Evolutionary conservation across 768 basidiomycete species (phyloP), one percentile per base, ranked within the genome.

Genomic region (Mycena metata): DNA sequence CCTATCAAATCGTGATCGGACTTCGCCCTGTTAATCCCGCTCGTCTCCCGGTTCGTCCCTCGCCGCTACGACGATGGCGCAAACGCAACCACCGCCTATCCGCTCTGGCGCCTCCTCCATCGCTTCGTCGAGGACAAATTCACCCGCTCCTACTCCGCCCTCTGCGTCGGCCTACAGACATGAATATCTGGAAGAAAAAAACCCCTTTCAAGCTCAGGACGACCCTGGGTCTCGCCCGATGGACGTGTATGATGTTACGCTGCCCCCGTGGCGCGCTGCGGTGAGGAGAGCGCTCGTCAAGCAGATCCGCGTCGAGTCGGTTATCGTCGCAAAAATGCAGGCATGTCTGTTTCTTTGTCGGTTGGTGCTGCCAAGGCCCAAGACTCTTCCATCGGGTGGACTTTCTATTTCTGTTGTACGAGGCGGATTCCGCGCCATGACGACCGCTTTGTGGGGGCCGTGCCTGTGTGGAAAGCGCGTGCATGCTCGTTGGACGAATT

Each of bases 291-390:
- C 72, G 61, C 79, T 95, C 17, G 82, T 93, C 45, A 78, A 76
- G 64, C 79, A 76, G 43, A 86, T 95, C 23, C 79, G 83, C 41
- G 78, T 81, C 74, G 93, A 95, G 79, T 90, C 89, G 5, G 71
- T 79, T 69, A 70, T 89, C 39, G 81, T 95, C 47, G 93, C 87
- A 3, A 82, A 76, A 43, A 86, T 93, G 83, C 93, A 95, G 87
- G 93, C 89, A 43, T 56, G 81, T 75, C 36, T 4, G 42, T 8
- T n/a, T 5, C 51, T 59, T 52, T 39, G 10, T 39, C 30, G 30
- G 39, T 39, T 39, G 4, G 10, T 39, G 39, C 39, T 39, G 39
- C 39, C 39, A 10, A 39, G 10, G 2, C 39, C 9, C 15, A 4
- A 39, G 39, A 39, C 15, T 10, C 15, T 9, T 39, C 39, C 15